phyloP scores from a whole-genome alignment of 305 asterid species.

The Fraxinus floribunda region DNA sequence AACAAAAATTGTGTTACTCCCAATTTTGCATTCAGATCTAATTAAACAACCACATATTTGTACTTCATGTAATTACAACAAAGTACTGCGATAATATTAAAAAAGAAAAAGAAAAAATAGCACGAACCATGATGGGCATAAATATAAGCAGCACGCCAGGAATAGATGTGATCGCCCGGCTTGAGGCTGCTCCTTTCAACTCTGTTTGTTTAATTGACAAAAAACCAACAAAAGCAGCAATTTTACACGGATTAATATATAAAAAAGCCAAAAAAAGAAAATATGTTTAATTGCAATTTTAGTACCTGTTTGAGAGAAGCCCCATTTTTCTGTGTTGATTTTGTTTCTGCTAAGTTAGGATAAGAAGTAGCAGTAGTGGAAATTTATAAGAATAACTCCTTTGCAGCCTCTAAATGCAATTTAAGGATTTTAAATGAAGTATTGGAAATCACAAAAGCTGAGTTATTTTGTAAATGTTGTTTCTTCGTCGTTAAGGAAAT shows the following conservation, averaged over 20 bases:
- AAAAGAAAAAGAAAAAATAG: not conserved
- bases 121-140: slow-evolving; percentile 88
- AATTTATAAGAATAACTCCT: not conserved
- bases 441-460: not conserved
- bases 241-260: not conserved
- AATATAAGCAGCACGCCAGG: slow-evolving; percentile 83
- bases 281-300: not conserved
- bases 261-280: not conserved
- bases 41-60: not conserved
- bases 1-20: not conserved
- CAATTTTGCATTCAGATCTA: not conserved
- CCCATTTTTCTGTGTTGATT: not conserved
- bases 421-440: not conserved
- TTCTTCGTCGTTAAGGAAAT: not conserved
- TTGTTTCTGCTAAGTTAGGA: not conserved
- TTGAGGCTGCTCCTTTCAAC: slow-evolving; percentile 58
- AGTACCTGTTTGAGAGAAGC: not conserved
- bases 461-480: not conserved
- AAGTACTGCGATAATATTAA: not conserved
- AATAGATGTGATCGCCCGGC: slow-evolving; percentile 90
- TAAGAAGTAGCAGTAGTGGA: not conserved
- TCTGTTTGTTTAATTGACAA: slow-evolving; percentile 31
- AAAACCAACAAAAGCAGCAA: not conserved
- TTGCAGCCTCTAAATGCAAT: not conserved
- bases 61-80: not conserved